Conservation (phyloP, 305 asterid genomes). For the Fraxinus sp. region DNA sequence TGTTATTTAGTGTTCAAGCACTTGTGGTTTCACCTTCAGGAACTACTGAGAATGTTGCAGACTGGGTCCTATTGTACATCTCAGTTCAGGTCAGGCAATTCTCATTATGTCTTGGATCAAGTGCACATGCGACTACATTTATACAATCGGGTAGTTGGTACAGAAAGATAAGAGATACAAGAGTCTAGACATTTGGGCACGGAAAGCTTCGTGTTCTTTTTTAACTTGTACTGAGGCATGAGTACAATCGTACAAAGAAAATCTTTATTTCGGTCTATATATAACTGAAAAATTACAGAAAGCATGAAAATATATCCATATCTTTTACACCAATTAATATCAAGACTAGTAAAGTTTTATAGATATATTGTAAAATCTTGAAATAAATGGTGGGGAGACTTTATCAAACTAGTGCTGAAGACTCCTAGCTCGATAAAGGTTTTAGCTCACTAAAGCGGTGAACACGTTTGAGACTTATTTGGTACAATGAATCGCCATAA, state of each 20-base stretch:
- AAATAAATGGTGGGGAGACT: background rate
- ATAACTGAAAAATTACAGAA: background rate
- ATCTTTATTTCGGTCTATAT: background rate
- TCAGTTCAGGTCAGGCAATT: background rate
- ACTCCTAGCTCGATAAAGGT: background rate
- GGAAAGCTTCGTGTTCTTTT: background rate
- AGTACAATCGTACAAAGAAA: background rate
- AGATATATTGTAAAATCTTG: background rate
- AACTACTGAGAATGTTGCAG: background rate
- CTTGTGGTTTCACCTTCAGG: background rate
- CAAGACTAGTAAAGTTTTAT: background rate
- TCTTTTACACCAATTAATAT: background rate
- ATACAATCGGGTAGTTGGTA: background rate
- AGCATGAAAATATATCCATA: background rate
- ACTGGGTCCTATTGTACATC: background rate
- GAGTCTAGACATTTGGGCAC: background rate
- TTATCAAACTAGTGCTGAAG: background rate
- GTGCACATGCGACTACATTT: background rate
- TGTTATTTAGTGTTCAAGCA: background rate
- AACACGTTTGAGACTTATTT: too few relatives aligned
- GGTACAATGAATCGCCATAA: background rate
- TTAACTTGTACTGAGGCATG: too few relatives aligned
- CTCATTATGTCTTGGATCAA: background rate
- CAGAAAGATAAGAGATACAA: background rate
- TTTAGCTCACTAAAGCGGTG: background rate